phyloP scores from a whole-genome alignment of 768 basidiomycete species.

The Infundibulicybe gibba region DNA sequence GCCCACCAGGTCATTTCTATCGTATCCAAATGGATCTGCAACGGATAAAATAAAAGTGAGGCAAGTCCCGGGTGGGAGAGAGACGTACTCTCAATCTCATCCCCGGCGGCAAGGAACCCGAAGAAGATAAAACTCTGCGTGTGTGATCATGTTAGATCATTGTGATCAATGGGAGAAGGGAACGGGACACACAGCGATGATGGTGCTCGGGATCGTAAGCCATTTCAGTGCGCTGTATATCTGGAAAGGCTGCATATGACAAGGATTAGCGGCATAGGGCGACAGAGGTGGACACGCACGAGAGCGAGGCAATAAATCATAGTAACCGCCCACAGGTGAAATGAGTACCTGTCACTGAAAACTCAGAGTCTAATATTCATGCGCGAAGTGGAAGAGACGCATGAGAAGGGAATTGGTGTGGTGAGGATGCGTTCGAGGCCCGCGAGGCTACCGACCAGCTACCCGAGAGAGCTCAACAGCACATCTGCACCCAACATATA shows the following conservation, averaged over 20 bases:
- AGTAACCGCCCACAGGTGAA: constrained; percentile 68
- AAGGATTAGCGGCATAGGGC: neutral
- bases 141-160: neutral
- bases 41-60: neutral
- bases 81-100: constrained; percentile 69
- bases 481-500: constrained; percentile 27
- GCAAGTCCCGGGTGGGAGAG: constrained; percentile 3
- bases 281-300: constrained; percentile 29
- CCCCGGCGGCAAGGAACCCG: constrained; percentile 70
- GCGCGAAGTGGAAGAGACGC: constrained; percentile 10
- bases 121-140: constrained; percentile 65
- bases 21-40: constrained; percentile 55
- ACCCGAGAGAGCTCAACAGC: constrained; percentile 44
- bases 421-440: constrained; percentile 72
- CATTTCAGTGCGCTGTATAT: constrained; percentile 51
- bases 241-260: constrained; percentile 57
- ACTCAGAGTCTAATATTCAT: constrained; percentile 1
- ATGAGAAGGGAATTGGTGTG: constrained; percentile 77
- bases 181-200: constrained; percentile 36
- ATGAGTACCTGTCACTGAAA: constrained; percentile 45
- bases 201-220: constrained; percentile 63
- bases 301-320: constrained; percentile 56
- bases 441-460: constrained; percentile 62
- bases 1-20: constrained; percentile 68
- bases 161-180: neutral